Conservation (phyloP, 2,329 filamentous ascomycete species). For the Fusarium sp. region DNA sequence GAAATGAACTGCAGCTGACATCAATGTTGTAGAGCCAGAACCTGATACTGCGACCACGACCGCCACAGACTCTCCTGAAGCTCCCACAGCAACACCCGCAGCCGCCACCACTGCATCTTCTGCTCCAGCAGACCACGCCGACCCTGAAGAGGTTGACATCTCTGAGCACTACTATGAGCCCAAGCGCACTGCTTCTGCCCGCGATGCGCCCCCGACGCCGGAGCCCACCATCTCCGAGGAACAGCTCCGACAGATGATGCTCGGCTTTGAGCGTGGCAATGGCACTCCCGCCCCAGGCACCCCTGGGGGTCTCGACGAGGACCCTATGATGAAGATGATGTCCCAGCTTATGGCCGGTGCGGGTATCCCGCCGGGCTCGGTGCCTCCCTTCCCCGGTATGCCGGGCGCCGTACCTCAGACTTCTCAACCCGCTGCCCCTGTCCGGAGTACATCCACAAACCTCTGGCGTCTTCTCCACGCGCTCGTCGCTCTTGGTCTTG, state of each 20-base stretch:
- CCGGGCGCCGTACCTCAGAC: slow-evolving; percentile 51
- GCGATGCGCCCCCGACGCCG: slow-evolving; percentile 46
- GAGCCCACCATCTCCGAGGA: slow-evolving; percentile 61
- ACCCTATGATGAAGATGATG: slow-evolving; percentile 73
- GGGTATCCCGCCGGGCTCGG: slow-evolving; percentile 45
- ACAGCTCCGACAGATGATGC: slow-evolving; percentile 74
- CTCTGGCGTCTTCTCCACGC: slow-evolving; percentile 82
- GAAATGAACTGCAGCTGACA: not conserved
- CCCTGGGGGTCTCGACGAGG: slow-evolving; percentile 41
- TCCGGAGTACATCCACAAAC: slow-evolving; percentile 53
- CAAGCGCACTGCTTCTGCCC: slow-evolving; percentile 50
- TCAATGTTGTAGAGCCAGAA: slow-evolving; percentile 11
- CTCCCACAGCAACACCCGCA: slow-evolving; percentile 47
- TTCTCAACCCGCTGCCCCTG: slow-evolving; percentile 45
- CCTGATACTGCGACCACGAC: slow-evolving; percentile 30
- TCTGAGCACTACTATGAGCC: slow-evolving; percentile 78
- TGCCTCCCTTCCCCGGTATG: slow-evolving; percentile 51
- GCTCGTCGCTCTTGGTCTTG: slow-evolving; percentile 75
- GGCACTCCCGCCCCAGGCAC: slow-evolving; percentile 35
- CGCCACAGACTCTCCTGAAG: slow-evolving; percentile 42
- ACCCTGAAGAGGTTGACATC: slow-evolving; percentile 83
- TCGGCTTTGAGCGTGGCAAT: slow-evolving; percentile 60
- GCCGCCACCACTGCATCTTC: slow-evolving; percentile 42
- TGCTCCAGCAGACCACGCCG: slow-evolving; percentile 57
- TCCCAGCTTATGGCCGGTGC: slow-evolving; percentile 74